phyloP scores from a whole-genome alignment of 345 rosid genomes.

The Punica granatum region DNA sequence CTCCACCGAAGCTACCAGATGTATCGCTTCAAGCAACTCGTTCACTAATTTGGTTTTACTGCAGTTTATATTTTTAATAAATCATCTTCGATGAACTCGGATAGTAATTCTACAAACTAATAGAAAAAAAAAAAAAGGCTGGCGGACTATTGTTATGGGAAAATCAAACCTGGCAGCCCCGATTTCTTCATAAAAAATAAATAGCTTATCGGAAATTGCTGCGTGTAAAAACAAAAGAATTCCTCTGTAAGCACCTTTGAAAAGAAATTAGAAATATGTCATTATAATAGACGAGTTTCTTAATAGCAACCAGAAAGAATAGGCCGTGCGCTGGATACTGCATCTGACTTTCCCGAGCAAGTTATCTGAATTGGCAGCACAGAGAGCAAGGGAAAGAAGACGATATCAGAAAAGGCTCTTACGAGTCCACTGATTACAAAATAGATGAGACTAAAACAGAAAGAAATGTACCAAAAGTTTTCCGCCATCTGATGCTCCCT shows the following conservation, averaged over 20 bases:
- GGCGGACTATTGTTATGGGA: background rate
- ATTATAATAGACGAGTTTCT: slow-evolving; percentile 10
- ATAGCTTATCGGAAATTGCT: slow-evolving; percentile 75
- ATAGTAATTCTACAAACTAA: background rate
- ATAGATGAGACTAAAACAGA: background rate
- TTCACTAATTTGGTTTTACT: slow-evolving; percentile 74
- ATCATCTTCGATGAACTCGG: background rate
- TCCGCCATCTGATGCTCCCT: slow-evolving; percentile 59
- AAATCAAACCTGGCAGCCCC: slow-evolving; percentile 74
- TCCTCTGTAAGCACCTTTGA: background rate
- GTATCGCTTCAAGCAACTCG: slow-evolving; percentile 82
- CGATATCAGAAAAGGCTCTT: background rate
- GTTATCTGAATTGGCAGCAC: slow-evolving; percentile 33
- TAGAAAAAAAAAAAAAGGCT: background rate
- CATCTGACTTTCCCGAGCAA: slow-evolving; percentile 72
- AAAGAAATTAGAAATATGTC: slow-evolving; percentile 3
- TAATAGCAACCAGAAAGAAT: slow-evolving; percentile 58
- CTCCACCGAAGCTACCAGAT: slow-evolving; percentile 82
- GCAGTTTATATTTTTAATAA: slow-evolving; percentile 13
- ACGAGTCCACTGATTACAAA: background rate
- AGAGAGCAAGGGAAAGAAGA: slow-evolving; percentile 6
- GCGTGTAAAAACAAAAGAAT: slow-evolving; percentile 13
- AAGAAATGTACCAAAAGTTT: slow-evolving; percentile 49
- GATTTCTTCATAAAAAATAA: slow-evolving; percentile 64
- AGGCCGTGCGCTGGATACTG: slow-evolving; percentile 63